phyloP scores from a whole-genome alignment of 495 filamentous ascomycete genomes.

The Lentithecium fluviatile region DNA sequence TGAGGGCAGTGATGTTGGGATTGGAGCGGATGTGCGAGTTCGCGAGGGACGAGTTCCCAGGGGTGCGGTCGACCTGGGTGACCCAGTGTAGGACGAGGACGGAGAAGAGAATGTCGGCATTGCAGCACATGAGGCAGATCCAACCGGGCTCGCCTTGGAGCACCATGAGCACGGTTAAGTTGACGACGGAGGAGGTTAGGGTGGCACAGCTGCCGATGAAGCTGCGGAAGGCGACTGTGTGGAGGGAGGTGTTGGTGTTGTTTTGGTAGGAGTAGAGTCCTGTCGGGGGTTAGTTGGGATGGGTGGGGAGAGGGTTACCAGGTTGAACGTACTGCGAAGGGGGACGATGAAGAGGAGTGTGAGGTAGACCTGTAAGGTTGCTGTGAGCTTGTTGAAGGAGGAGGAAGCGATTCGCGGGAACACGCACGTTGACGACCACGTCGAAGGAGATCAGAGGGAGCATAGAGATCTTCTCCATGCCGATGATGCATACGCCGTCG shows the following conservation, averaged over 20 bases:
- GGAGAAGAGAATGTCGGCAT: constrained; percentile 56
- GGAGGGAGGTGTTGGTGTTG: constrained; percentile 43
- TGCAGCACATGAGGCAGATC: constrained; percentile 59
- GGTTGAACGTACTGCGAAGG: constrained; percentile 44
- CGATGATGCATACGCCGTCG: constrained; percentile 53
- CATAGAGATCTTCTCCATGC: constrained; percentile 51
- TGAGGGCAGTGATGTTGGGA: neutral
- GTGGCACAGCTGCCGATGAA: constrained; percentile 53
- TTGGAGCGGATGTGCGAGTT: neutral
- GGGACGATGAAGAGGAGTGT: constrained; percentile 53
- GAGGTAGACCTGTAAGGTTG: constrained; percentile 49
- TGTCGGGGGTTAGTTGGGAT: constrained; percentile 7
- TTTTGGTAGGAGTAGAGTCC: constrained; percentile 47
- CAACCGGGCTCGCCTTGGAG: constrained; percentile 56
- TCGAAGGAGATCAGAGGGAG: constrained; percentile 54
- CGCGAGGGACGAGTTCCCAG: no score
- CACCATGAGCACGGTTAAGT: constrained; percentile 52
- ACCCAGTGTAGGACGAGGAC: constrained; percentile 56
- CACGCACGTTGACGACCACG: constrained; percentile 49
- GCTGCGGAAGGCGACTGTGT: constrained; percentile 47
- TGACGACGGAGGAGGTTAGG: constrained; percentile 51
- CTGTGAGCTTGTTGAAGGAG: constrained; percentile 5
- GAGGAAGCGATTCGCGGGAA: no score
- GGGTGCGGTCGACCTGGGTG: constrained; percentile 49
- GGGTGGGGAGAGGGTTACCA: neutral